phyloP scores from a whole-genome alignment of 371 early-diverging fungal genomes.

The Nematocida displodere region DNA sequence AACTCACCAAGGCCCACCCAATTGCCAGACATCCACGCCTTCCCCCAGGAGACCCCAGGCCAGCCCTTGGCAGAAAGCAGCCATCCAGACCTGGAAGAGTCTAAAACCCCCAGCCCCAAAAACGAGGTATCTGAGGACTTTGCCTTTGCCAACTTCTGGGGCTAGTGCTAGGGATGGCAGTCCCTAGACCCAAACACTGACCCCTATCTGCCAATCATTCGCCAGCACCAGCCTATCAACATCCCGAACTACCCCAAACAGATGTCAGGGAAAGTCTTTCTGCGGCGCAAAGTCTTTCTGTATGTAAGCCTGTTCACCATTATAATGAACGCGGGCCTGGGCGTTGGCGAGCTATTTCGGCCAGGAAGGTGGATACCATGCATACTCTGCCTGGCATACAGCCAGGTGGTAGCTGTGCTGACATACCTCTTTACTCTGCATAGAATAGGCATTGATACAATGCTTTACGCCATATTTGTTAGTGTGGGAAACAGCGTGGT shows the following conservation, averaged over 20 bases:
- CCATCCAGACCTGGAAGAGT: too few species aligned
- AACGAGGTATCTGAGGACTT: too few species aligned
- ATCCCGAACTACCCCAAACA: background rate
- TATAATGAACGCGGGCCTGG: background rate
- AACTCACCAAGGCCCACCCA: too few species aligned
- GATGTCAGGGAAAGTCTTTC: slow-evolving; percentile 2
- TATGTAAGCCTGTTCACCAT: background rate
- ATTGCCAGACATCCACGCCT: too few species aligned
- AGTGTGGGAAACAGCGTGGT: background rate
- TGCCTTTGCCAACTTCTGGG: too few species aligned
- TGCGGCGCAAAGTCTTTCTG: slow-evolving; percentile 1
- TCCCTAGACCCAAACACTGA: too few species aligned
- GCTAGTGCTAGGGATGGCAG: too few species aligned
- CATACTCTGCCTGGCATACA: background rate
- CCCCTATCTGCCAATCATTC: too few species aligned
- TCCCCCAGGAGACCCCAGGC: too few species aligned
- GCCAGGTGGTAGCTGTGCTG: background rate
- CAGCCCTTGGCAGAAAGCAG: too few species aligned
- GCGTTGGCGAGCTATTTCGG: background rate
- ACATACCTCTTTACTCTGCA: background rate
- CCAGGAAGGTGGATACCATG: background rate
- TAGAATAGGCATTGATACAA: background rate
- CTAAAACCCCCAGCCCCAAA: too few species aligned
- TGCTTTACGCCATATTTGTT: slow-evolving; percentile 33
- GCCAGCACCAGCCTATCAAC: too few species aligned